Evolutionary conservation across 2,329 filamentous ascomycete genomes (phyloP), one percentile per base, ranked within the genome.

Genomic region (Talaromyces marneffei): DNA sequence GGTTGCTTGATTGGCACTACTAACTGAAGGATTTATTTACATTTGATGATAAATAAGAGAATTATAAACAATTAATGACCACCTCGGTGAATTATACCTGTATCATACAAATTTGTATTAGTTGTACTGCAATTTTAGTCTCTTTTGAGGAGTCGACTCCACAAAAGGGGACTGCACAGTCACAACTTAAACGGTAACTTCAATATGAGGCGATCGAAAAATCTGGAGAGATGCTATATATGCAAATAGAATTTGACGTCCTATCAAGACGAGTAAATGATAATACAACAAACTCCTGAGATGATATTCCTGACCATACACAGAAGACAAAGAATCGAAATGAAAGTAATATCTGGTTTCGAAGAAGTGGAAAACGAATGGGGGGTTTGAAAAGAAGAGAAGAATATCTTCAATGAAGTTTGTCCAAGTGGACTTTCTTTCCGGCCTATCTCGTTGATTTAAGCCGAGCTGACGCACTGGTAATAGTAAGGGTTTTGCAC

Each of bases 401-500:
- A 27, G 33, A 39, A 27, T 20, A 20, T 52, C 48, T 52, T 52
- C n/a, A 33, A 18, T 14, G 27, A 52, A 29, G n/a, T 29, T 27
- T 2, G 48, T 33, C 29, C 52, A 40, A 39, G 52, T 29, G 50
- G 29, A 40, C 52, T 37, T 25, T 39, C 44, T n/a, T 27, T n/a
- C 44, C 39, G 4, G 18, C 14, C 10, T 4, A 12, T 27, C 1
- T 4, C 10, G 42, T 23, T 46, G 42, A 25, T 25, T 46, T 29
- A 48, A 3, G 52, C n/a, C 20, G 37, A 37, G n/a, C 46, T 57
- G n/a, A 72, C 29, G 40, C 70, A 72, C 62, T 72, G 71, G 3
- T 67, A 73, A 39, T 72, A 72, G 63, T 65, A 73, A 23, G 66
- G 65, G 61, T 69, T 72, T 44, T 55, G 57, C 25, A 65, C 65